Conservation (phyloP, 2,329 filamentous ascomycete species). For the Neoscytalidium dimidiatum region DNA sequence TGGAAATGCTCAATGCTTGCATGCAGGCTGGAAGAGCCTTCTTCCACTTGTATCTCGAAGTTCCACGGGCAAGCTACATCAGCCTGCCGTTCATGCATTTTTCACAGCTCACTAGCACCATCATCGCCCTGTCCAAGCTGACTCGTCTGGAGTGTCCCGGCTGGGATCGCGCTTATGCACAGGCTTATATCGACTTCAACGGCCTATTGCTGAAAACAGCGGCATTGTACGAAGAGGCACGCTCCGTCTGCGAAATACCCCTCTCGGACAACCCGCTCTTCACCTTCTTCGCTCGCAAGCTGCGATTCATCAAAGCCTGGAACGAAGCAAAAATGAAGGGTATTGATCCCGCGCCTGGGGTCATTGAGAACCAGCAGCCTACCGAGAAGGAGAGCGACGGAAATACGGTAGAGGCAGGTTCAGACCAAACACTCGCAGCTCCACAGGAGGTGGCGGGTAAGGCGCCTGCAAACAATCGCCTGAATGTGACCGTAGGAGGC, state of each 20-base stretch:
- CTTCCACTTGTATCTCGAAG: not conserved
- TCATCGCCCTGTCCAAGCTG: constrained; percentile 22
- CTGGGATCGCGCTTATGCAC: constrained; percentile 11
- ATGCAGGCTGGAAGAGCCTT: constrained; percentile 7
- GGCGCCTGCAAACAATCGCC: not conserved
- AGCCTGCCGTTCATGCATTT: constrained; percentile 19
- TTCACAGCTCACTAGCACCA: constrained; percentile 17
- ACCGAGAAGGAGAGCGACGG: not conserved
- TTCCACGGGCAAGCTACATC: not conserved
- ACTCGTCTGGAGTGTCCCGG: constrained; percentile 21
- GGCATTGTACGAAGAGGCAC: constrained; percentile 8
- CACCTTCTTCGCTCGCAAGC: constrained; percentile 13
- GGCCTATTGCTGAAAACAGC: not conserved
- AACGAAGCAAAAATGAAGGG: constrained; percentile 18
- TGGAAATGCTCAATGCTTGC: constrained; percentile 17
- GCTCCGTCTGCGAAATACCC: not conserved
- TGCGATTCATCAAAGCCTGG: constrained; percentile 17
- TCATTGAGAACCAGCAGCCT: not conserved
- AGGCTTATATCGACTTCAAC: constrained; percentile 4
- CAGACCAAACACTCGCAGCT: not conserved
- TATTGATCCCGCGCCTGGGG: not conserved
- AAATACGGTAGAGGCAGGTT: not conserved
- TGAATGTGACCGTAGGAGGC: not conserved
- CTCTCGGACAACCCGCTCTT: constrained; percentile 16
- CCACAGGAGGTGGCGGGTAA: not conserved